Evolutionary conservation across 345 rosid species (phyloP).

Genomic region (Boechera retrofracta): DNA sequence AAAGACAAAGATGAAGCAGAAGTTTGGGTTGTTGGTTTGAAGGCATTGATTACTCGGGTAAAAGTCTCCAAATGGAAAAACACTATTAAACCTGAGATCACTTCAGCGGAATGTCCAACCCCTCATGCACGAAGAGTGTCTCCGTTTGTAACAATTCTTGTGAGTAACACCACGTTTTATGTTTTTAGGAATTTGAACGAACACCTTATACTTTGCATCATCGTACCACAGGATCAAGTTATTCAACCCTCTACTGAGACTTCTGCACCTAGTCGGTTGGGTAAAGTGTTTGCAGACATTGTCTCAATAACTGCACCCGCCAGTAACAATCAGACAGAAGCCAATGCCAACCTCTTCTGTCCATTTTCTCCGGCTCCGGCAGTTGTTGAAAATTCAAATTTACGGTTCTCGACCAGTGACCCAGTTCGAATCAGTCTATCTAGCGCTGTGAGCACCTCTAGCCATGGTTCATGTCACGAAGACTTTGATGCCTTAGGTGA

Average conservation of each 20-base stretch:
- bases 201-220: slow-evolving; percentile 29
- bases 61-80: slow-evolving; percentile 59
- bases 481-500: slow-evolving; percentile 88
- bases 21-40: slow-evolving; percentile 87
- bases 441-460: slow-evolving; percentile 81
- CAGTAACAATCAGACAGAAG: slow-evolving; percentile 52
- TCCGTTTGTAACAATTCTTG: slow-evolving; percentile 59
- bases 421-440: slow-evolving; percentile 76
- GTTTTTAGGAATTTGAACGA: slow-evolving; percentile 8
- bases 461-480: slow-evolving; percentile 81
- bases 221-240: slow-evolving; percentile 61
- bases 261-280: slow-evolving; percentile 57
- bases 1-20: slow-evolving; percentile 99
- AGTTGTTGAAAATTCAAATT: slow-evolving; percentile 54
- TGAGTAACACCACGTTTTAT: slow-evolving; percentile 48
- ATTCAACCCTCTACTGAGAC: slow-evolving; percentile 52
- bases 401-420: slow-evolving; percentile 65
- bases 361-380: slow-evolving; percentile 39
- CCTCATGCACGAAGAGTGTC: slow-evolving; percentile 50
- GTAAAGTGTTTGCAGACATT: slow-evolving; percentile 74
- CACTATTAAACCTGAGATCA: slow-evolving; percentile 53
- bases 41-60: slow-evolving; percentile 59
- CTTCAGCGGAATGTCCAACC: slow-evolving; percentile 58
- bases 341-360: slow-evolving; percentile 46
- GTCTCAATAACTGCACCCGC: slow-evolving; percentile 63